Base-by-base conservation (phyloP, 306 rosid genomes). In the Quercus engelmannii region DNA sequence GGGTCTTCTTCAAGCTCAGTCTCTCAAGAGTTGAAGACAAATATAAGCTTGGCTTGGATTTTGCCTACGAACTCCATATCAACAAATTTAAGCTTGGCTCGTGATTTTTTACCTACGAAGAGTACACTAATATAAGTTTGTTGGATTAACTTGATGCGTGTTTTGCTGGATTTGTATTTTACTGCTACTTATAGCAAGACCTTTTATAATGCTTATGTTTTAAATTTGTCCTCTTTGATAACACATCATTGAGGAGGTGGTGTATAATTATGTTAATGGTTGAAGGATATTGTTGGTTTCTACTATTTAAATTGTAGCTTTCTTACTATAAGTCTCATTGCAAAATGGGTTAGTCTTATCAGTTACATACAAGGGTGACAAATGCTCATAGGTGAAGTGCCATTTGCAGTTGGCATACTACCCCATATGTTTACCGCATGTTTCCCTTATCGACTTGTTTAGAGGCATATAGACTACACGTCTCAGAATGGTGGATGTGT, bases 1-100 rank as follows among this genome's bases (percentile, higher is more conserved):
- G 25, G 97, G 97, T 70, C 90, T 92, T 25, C 92, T 87, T 73
- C 91, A 88, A 59, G 91, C 77, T 19, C 65, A 26, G 54, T 76
- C 94, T 76, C 31, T 74, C 28, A 67, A 79, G 13, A 28, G 57
- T 7, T 70, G 54, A 41, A 69, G 59, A 64, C 54, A 17, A 10
- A 26, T n/a, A 18, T 73, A 61, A 65, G 72, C 23, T 63, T 80
- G 6, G 69, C 43, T 28, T 67, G 52, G 33, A 2, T 5, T 73
- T 78, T 80, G 51, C 23, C 46, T 8, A 41, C 11, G 46, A 41
- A 41, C 46, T 41, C 46, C 46, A 41, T 41, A 41, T 41, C 46
- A 41, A 51, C 17, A 17, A 10, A 20, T n/a, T 8, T 73, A 55
- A 57, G 69, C 23, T 69, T 80, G 5, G 69, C 43, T 28, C 41